phyloP scores from a whole-genome alignment of 257 asterid species.

The Anisodus tanguticus region DNA sequence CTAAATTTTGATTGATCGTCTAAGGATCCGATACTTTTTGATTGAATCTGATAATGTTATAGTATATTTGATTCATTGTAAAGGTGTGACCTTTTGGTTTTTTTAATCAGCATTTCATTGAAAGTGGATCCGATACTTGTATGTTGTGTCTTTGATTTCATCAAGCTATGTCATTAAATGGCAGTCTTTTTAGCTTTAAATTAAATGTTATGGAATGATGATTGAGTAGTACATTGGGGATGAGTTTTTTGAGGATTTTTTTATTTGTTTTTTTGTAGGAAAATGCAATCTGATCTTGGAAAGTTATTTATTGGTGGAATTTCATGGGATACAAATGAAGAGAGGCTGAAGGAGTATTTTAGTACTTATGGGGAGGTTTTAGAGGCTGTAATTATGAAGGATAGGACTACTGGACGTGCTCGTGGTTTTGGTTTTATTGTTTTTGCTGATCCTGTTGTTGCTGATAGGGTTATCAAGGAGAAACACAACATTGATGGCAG shows the following conservation, averaged over 20 bases:
- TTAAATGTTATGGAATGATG: not conserved
- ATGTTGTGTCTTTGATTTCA: not conserved
- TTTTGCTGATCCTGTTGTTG: constrained; percentile 41
- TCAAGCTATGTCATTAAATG: not conserved
- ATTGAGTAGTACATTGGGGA: constrained; percentile 7
- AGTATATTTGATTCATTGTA: constrained; percentile 27
- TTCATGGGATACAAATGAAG: constrained; percentile 43
- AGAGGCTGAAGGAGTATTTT: constrained; percentile 36
- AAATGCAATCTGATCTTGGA: constrained; percentile 44
- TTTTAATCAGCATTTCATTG: constrained; percentile 29
- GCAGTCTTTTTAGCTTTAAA: constrained; percentile 9
- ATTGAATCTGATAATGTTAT: constrained; percentile 29
- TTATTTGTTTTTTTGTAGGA: constrained; percentile 21
- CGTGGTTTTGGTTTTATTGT: constrained; percentile 43
- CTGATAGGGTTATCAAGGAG: constrained; percentile 41
- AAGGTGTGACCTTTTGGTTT: not conserved
- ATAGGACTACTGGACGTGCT: constrained; percentile 39
- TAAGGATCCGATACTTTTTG: constrained; percentile 32
- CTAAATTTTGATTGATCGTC: constrained; percentile 34
- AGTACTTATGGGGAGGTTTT: constrained; percentile 39
- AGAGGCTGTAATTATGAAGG: constrained; percentile 41
- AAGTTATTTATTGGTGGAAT: constrained; percentile 43
- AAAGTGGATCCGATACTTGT: constrained; percentile 19
- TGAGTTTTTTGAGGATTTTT: constrained; percentile 7
- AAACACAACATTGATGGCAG: constrained; percentile 44